Evolutionary conservation across 768 basidiomycete species (phyloP).

Genomic region (Rickenella mellea): DNA sequence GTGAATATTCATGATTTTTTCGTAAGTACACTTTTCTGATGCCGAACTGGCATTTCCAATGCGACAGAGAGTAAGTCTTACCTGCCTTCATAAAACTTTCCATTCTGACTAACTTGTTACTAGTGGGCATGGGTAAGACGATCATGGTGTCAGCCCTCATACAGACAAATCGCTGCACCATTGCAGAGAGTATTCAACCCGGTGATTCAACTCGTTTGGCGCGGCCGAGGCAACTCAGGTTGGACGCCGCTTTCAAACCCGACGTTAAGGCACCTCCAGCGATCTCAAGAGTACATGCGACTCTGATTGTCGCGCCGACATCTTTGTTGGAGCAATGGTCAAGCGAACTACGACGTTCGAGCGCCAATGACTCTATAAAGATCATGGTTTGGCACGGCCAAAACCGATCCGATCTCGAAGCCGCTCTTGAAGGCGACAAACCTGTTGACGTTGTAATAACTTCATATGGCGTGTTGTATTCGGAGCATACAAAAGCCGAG

Average conservation of each 20-base stretch:
- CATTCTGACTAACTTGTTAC: constrained; percentile 2
- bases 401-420: constrained; percentile 66
- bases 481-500: constrained; percentile 70
- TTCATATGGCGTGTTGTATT: constrained; percentile 85
- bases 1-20: constrained; percentile 19
- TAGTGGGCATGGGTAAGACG: constrained; percentile 95
- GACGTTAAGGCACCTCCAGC: constrained; percentile 24
- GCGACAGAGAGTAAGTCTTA: constrained; percentile 40
- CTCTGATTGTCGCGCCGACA: constrained; percentile 87
- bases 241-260: constrained; percentile 55
- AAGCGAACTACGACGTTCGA: constrained; percentile 83
- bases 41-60: constrained; percentile 3
- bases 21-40: neutral
- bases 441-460: constrained; percentile 77
- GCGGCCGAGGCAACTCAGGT: constrained; percentile 41
- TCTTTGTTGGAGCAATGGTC: constrained; percentile 89
- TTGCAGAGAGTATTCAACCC: constrained; percentile 21
- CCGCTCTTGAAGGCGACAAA: constrained; percentile 43
- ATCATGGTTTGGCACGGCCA: constrained; percentile 83
- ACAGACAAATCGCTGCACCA: constrained; percentile 57
- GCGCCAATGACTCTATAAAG: constrained; percentile 55
- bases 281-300: constrained; percentile 38
- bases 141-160: constrained; percentile 90
- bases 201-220: constrained; percentile 16
- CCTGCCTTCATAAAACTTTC: neutral